A percentile compares a stretch with the other conserved stretches of the same genome.
phyloP scores from a whole-genome alignment of 73 alveolate species.

The Uronychia binucleata region DNA sequence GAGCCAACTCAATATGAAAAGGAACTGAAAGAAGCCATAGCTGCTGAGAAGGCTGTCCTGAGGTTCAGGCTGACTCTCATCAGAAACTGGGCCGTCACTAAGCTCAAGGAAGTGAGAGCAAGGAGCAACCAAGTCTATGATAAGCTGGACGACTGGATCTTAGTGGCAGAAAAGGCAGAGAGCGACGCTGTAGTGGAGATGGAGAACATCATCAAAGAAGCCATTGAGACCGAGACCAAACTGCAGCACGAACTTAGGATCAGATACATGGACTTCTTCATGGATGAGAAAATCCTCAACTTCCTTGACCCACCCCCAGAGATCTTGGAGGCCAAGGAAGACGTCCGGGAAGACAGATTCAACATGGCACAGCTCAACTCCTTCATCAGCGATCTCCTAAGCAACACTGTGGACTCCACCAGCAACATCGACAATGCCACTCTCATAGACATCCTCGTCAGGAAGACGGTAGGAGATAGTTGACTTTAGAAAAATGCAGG shows the following conservation, averaged over 20 bases:
- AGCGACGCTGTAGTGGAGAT: constrained; percentile 93
- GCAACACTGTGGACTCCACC: constrained; percentile 18
- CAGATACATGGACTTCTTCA: constrained; percentile 58
- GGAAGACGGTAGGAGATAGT: too few species aligned
- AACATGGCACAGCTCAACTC: constrained; percentile 32
- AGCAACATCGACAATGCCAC: constrained; percentile 20
- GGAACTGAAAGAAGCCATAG: constrained; percentile 86
- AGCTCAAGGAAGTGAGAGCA: constrained; percentile 79
- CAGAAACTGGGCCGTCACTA: constrained; percentile 85
- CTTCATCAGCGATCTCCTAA: constrained; percentile 31
- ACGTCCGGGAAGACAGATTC: constrained; percentile 30
- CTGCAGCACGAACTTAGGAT: constrained; percentile 80
- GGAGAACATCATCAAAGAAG: constrained; percentile 80
- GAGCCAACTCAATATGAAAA: constrained; percentile 77
- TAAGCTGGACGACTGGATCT: constrained; percentile 96
- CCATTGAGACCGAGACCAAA: constrained; percentile 92
- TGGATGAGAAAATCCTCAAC: constrained; percentile 57
- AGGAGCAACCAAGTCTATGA: constrained; percentile 77
- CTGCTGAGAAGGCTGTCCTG: constrained; percentile 88
- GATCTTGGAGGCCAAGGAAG: constrained; percentile 45
- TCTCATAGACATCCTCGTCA: constrained; percentile 42
- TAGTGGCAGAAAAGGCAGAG: constrained; percentile 90
- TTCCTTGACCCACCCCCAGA: constrained; percentile 68
- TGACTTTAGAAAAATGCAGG: constrained; percentile 38
- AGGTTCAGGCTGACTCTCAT: constrained; percentile 88